A percentile compares a stretch with the other conserved stretches of the same genome.
phyloP scores from a whole-genome alignment of 2,329 filamentous ascomycete genomes.

The Akanthomyces uredinophilus region DNA sequence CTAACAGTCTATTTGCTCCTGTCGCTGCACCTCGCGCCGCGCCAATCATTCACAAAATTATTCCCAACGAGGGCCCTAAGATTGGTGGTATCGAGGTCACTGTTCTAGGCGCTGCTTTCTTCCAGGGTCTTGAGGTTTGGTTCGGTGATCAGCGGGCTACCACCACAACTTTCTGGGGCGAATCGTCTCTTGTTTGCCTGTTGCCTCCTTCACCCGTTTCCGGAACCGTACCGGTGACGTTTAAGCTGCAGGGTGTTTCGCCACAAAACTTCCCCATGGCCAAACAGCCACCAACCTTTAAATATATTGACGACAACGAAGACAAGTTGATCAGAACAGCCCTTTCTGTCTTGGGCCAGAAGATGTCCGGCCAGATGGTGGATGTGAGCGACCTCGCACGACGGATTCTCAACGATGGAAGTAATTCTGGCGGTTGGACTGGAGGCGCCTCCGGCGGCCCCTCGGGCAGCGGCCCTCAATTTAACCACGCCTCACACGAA shows the following conservation, averaged over 20 bases:
- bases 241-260: constrained; percentile 49
- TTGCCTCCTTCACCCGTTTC: constrained; percentile 64
- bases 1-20: constrained; percentile 46
- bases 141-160: constrained; percentile 65
- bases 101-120: constrained; percentile 74
- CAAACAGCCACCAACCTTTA: constrained; percentile 54
- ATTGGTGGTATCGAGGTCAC: constrained; percentile 84
- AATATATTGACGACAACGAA: constrained; percentile 68
- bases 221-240: constrained; percentile 66
- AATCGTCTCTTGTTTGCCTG: constrained; percentile 73
- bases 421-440: constrained; percentile 40
- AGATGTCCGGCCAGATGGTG: constrained; percentile 58
- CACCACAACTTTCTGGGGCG: constrained; percentile 75
- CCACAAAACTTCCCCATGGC: constrained; percentile 31
- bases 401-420: constrained; percentile 50
- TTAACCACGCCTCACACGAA: constrained; percentile 36
- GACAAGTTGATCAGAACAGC: constrained; percentile 64
- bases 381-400: constrained; percentile 58
- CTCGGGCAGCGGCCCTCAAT: constrained; percentile 40
- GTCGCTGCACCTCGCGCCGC: constrained; percentile 41
- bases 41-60: constrained; percentile 72
- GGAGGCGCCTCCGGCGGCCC: constrained; percentile 33
- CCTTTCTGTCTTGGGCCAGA: constrained; percentile 57
- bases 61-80: constrained; percentile 76
- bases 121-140: constrained; percentile 71